These are phyloP conservation scores for Scleroderma bovista DNA, from an alignment of 768 basidiomycete species.

Conservation along the genomic window DNA sequence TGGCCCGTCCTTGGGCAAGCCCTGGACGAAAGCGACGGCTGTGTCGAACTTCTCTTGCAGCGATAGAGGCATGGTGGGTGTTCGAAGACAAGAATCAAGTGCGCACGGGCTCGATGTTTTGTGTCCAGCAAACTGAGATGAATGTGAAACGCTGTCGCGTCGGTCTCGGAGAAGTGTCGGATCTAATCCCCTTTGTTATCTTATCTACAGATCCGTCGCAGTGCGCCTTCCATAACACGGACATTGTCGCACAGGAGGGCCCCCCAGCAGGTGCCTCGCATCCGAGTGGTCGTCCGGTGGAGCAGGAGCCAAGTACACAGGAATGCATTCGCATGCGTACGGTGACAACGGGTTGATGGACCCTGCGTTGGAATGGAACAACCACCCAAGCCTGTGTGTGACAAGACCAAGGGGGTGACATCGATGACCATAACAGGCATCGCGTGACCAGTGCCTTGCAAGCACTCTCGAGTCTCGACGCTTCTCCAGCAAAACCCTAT, in stretches of 20 bases:
- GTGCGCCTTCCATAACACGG: too few species aligned
- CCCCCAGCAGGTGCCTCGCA: too few species aligned
- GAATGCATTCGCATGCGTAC: too few species aligned
- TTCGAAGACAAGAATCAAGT: conserved; percentile 3
- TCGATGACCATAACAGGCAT: neutral
- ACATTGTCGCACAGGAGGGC: too few species aligned
- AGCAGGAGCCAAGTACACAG: too few species aligned
- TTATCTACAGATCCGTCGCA: neutral
- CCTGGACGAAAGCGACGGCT: conserved; percentile 61
- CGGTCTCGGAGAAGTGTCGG: neutral
- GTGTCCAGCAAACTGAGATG: neutral
- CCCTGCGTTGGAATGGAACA: too few species aligned
- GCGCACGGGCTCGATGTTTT: neutral
- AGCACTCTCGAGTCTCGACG: neutral
- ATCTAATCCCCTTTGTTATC: neutral
- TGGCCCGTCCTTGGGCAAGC: conserved; percentile 71
- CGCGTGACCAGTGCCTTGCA: neutral
- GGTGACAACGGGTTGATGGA: too few species aligned
- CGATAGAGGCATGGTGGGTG: conserved; percentile 46
- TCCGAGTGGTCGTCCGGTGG: too few species aligned
- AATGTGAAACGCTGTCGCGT: neutral
- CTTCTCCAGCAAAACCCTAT: neutral
- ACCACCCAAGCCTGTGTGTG: too few species aligned
- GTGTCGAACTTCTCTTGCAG: conserved; percentile 60
- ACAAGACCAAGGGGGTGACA: neutral